These are phyloP conservation scores for Populus pruinosa DNA, from an alignment of 345 rosid genomes.

Conservation along the genomic window DNA sequence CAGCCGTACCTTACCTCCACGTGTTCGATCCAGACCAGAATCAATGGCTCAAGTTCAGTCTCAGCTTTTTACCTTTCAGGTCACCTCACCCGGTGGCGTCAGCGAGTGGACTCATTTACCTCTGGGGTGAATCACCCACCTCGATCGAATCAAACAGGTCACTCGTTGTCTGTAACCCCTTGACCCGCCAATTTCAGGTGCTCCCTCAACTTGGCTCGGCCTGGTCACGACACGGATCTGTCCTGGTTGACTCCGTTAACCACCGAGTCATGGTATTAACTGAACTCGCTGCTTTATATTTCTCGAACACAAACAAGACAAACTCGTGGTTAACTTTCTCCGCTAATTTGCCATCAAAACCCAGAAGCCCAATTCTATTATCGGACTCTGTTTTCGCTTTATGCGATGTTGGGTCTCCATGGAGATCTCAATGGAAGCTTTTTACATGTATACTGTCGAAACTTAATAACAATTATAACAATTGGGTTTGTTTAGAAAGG, in stretches of 20 bases:
- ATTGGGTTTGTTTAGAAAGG: constrained; percentile 72
- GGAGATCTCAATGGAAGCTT: constrained; percentile 86
- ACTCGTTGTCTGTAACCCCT: constrained; percentile 69
- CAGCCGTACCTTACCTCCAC: constrained; percentile 38
- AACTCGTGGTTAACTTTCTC: constrained; percentile 69
- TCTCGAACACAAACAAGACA: constrained; percentile 30
- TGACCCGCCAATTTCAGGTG: constrained; percentile 62
- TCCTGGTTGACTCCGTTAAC: constrained; percentile 61
- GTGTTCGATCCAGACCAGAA: constrained; percentile 59
- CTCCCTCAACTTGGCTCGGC: constrained; percentile 89
- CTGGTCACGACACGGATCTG: constrained; percentile 85
- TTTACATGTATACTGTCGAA: constrained; percentile 41
- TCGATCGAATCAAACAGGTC: constrained; percentile 54
- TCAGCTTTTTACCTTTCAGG: constrained; percentile 69
- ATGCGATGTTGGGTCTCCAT: constrained; percentile 86
- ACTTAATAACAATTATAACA: constrained; percentile 28
- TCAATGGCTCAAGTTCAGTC: constrained; percentile 64
- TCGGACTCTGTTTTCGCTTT: constrained; percentile 61
- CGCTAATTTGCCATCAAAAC: constrained; percentile 79
- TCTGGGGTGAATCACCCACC: constrained; percentile 58
- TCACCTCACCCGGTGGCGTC: constrained; percentile 73
- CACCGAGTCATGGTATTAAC: constrained; percentile 75
- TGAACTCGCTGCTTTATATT: constrained; percentile 70
- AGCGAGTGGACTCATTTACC: constrained; percentile 60
- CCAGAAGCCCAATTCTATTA: constrained; percentile 67